These are phyloP conservation scores for Cladobotryum mycophilum DNA, from an alignment of 2,329 filamentous ascomycete species.

Conservation along the genomic window DNA sequence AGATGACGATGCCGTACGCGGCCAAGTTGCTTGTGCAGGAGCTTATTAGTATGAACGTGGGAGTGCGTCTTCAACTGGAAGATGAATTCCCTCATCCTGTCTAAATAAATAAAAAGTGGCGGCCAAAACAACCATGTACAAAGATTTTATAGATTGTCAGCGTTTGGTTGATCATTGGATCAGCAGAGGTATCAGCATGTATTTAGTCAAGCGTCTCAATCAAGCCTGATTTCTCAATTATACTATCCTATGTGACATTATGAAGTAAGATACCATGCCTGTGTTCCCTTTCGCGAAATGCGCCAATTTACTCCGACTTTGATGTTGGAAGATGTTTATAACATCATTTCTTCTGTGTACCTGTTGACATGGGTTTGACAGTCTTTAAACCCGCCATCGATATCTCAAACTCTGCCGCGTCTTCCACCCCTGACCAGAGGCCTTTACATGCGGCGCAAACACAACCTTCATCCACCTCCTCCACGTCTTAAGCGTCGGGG, in stretches of 20 bases:
- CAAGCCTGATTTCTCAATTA: no score
- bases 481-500: constrained; percentile 52
- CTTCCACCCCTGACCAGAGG: constrained; percentile 40
- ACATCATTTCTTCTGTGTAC: neutral
- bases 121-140: no score
- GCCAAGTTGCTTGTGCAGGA: constrained; percentile 96
- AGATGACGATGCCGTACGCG: constrained; percentile 96
- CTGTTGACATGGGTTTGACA: constrained; percentile 9
- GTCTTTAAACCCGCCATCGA: constrained; percentile 55
- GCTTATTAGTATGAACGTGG: constrained; percentile 97
- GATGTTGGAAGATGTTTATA: neutral
- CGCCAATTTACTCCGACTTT: no score
- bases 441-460: constrained; percentile 70
- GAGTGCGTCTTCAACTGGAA: constrained; percentile 79
- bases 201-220: no score
- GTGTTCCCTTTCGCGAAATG: no score
- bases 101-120: constrained; percentile 17
- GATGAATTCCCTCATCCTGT: constrained; percentile 79
- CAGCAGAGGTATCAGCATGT: neutral
- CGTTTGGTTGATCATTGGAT: neutral
- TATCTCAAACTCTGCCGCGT: constrained; percentile 68
- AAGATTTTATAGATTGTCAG: no score
- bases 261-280: no score
- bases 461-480: constrained; percentile 80
- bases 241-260: no score